Evolutionary conservation across 352 stramenopile genomes (phyloP).

Genomic region (Pythium monospermum): DNA sequence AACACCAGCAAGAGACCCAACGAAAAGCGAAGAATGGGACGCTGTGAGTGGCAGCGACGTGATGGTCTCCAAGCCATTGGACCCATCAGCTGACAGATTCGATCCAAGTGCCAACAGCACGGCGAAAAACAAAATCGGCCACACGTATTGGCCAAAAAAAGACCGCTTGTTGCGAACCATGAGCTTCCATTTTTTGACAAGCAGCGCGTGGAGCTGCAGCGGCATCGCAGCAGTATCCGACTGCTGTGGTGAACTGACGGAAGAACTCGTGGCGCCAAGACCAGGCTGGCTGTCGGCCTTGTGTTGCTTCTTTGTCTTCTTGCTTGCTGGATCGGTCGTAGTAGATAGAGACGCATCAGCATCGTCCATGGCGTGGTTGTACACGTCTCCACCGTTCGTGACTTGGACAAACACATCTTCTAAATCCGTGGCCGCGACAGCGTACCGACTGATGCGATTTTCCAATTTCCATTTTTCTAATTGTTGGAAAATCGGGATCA

Average conservation of each 20-base stretch:
- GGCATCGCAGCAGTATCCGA: conserved; percentile 23
- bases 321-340: neutral
- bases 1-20: conserved; percentile 25
- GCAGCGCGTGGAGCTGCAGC: conserved; percentile 43
- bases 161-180: conserved; percentile 52
- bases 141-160: conserved; percentile 63
- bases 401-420: conserved; percentile 99
- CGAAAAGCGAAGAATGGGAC: conserved; percentile 34
- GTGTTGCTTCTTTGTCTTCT: conserved; percentile 16
- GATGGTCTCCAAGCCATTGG: conserved; percentile 38
- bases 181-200: conserved; percentile 54
- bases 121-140: conserved; percentile 56
- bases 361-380: conserved; percentile 65
- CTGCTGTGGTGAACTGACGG: conserved; percentile 12
- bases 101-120: conserved; percentile 46
- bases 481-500: conserved; percentile 90
- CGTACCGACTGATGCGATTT: conserved; percentile 89
- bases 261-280: neutral
- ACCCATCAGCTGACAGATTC: conserved; percentile 25
- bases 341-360: no score
- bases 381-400: conserved; percentile 70
- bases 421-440: conserved; percentile 97
- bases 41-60: conserved; percentile 40
- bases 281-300: no score
- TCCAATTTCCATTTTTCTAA: conserved; percentile 67